Evolutionary conservation across 371 early-diverging fungal species (phyloP).

Genomic region (Mortierella sp.): DNA sequence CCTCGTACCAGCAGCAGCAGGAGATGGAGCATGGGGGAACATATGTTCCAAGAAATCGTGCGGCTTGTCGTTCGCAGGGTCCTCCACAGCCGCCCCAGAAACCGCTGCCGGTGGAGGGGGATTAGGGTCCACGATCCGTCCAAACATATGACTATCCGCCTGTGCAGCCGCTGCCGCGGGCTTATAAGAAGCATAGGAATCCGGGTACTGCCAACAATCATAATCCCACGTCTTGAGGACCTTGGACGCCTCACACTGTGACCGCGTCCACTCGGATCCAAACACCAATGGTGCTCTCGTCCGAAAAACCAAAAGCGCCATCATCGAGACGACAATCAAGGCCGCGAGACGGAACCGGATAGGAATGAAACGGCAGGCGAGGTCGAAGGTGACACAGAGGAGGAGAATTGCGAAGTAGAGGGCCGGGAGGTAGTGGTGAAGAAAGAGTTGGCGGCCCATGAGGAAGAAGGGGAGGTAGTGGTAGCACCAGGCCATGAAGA

Average conservation of each 20-base stretch:
- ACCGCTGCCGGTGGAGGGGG: neutral
- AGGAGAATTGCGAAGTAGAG: constrained; percentile 87
- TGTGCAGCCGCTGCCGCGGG: neutral
- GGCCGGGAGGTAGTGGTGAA: constrained; percentile 98
- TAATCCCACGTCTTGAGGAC: constrained; percentile 91
- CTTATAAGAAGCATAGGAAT: constrained; percentile 14
- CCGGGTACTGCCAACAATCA: constrained; percentile 65
- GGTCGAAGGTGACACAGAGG: constrained; percentile 79
- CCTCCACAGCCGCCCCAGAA: neutral
- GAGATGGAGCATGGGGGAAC: constrained; percentile 20
- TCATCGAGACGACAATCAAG: constrained; percentile 61
- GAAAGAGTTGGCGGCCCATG: constrained; percentile 95
- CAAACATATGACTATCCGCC: neutral
- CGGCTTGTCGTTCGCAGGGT: constrained; percentile 18
- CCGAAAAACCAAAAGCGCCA: constrained; percentile 65
- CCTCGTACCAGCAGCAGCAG: neutral
- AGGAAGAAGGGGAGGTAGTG: constrained; percentile 97
- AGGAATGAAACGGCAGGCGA: constrained; percentile 74
- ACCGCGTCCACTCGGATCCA: constrained; percentile 83
- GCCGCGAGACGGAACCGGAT: constrained; percentile 66
- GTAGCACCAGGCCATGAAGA: constrained; percentile 87
- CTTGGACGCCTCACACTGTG: constrained; percentile 78
- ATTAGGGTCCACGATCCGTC: constrained; percentile 20
- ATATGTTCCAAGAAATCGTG: constrained; percentile 41
- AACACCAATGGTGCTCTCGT: constrained; percentile 86